These are phyloP conservation scores for Brassica hybrid DNA, from an alignment of 441 rosid species.

Conservation along the genomic window DNA sequence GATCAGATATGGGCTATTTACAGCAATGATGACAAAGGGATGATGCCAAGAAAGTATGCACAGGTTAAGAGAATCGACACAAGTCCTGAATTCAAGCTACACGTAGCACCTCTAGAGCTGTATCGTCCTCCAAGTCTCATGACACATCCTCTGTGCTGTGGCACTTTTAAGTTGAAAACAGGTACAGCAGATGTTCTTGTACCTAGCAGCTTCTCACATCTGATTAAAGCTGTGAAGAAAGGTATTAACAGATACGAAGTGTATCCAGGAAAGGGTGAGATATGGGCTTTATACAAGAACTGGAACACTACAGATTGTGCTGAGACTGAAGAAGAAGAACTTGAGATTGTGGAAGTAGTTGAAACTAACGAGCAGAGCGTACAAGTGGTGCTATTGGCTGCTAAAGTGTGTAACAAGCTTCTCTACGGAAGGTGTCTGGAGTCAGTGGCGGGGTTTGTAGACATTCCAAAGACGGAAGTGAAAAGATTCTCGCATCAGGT, in stretches of 20 bases:
- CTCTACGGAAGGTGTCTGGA: slow-evolving; percentile 45
- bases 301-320: slow-evolving; percentile 20
- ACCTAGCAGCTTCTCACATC: slow-evolving; percentile 45
- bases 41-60: slow-evolving; percentile 50
- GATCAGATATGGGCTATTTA: slow-evolving; percentile 52
- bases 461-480: slow-evolving; percentile 36
- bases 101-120: slow-evolving; percentile 48
- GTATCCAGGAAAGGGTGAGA: slow-evolving; percentile 40
- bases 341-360: slow-evolving; percentile 49
- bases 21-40: slow-evolving; percentile 30
- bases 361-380: slow-evolving; percentile 33
- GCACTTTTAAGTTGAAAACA: slow-evolving; percentile 45
- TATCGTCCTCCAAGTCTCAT: slow-evolving; percentile 19
- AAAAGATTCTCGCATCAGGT: slow-evolving; percentile 55
- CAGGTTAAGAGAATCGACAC: slow-evolving; percentile 47
- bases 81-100: slow-evolving; percentile 43
- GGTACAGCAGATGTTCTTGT: slow-evolving; percentile 37
- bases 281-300: slow-evolving; percentile 55
- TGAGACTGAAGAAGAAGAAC: slow-evolving; percentile 38
- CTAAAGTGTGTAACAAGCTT: slow-evolving; percentile 29
- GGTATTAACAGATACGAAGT: slow-evolving; percentile 33
- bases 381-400: slow-evolving; percentile 33
- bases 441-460: slow-evolving; percentile 29
- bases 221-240: slow-evolving; percentile 27
- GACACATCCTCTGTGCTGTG: slow-evolving; percentile 42